These are phyloP conservation scores for Septoria petroselini DNA, from an alignment of 2,329 filamentous ascomycete genomes.

Conservation along the genomic window DNA sequence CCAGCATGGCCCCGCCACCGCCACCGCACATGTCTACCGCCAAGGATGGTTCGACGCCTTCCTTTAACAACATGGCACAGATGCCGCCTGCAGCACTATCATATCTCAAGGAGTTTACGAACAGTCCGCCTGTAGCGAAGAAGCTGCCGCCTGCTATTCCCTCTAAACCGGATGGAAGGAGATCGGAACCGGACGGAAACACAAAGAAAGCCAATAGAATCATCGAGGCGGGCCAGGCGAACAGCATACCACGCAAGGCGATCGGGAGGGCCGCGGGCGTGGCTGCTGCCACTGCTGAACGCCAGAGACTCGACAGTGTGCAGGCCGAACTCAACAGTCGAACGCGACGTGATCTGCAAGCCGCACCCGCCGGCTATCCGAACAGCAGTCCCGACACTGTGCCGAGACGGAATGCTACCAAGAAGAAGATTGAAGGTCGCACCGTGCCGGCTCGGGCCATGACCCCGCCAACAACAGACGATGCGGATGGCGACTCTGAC, in stretches of 20 bases:
- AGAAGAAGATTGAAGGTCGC: conserved; percentile 29
- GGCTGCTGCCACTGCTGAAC: conserved; percentile 34
- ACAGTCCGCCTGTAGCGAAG: conserved; percentile 35
- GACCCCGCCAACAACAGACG: conserved; percentile 44
- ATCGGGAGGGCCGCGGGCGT: conserved; percentile 35
- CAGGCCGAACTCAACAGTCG: conserved; percentile 25
- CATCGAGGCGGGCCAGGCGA: conserved; percentile 24
- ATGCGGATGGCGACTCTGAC: conserved; percentile 48
- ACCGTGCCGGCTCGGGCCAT: conserved; percentile 34
- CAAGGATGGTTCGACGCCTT: conserved; percentile 6
- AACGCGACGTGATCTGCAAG: conserved; percentile 15
- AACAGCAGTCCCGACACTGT: conserved; percentile 26
- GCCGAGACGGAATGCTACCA: conserved; percentile 22
- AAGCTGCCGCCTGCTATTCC: conserved; percentile 32
- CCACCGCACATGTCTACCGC: conserved; percentile 25
- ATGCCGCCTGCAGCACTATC: conserved; percentile 30
- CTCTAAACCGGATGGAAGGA: conserved; percentile 23
- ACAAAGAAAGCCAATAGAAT: conserved; percentile 26
- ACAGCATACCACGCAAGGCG: conserved; percentile 37
- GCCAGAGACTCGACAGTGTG: conserved; percentile 36
- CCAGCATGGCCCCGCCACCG: conserved; percentile 27
- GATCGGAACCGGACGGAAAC: conserved; percentile 26
- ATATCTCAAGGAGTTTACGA: conserved; percentile 53
- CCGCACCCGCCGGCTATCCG: conserved; percentile 14
- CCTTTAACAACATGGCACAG: conserved; percentile 12